Conservation (phyloP, 73 alveolate species). For the Symbiodinium pilosum region DNA sequence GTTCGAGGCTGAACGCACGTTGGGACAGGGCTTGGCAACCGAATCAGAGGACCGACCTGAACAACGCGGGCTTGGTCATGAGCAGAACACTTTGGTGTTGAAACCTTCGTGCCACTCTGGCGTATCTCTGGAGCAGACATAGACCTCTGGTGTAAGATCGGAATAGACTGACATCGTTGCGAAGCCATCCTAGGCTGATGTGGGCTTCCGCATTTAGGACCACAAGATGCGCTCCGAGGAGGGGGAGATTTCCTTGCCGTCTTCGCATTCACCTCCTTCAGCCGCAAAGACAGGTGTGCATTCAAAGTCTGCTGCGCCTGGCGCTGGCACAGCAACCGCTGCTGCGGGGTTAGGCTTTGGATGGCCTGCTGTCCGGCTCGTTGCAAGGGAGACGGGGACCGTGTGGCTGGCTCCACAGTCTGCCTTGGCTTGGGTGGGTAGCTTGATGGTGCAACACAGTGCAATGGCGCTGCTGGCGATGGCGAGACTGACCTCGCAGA, state of each 20-base stretch:
- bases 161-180: not conserved
- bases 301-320: no score
- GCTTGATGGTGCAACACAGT: not conserved
- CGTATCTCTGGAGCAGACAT: no score
- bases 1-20: no score
- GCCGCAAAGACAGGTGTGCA: not conserved
- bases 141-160: not conserved
- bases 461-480: not conserved
- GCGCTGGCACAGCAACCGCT: no score
- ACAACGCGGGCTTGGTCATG: no score
- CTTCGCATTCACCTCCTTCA: not conserved
- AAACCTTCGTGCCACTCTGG: not conserved
- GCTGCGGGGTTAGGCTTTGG: no score
- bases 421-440: not conserved
- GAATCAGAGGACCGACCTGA: not conserved
- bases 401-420: no score
- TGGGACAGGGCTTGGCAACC: not conserved
- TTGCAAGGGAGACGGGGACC: no score
- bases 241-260: not conserved
- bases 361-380: no score
- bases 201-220: no score
- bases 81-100: not conserved
- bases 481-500: not conserved
- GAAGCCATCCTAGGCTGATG: no score
- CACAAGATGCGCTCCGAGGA: not conserved